phyloP scores from a whole-genome alignment of 2,329 filamentous ascomycete species.

The Fusarium pininemorale region DNA sequence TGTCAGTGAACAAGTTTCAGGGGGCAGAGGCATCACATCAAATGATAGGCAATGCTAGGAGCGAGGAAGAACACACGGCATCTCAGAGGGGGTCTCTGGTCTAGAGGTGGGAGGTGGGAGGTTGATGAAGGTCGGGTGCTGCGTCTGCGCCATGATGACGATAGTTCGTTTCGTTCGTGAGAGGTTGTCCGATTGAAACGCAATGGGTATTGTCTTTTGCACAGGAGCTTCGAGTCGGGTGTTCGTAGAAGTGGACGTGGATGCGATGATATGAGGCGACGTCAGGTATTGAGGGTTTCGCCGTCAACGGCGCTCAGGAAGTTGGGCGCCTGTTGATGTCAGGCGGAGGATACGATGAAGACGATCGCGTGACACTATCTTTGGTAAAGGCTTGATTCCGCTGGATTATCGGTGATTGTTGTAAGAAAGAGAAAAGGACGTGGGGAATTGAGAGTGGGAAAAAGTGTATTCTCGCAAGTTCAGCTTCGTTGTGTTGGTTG shows the following conservation, averaged over 20 bases:
- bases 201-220: not conserved
- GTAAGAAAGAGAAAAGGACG: not conserved
- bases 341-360: not conserved
- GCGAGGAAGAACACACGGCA: constrained; percentile 72
- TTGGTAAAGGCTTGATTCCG: not conserved
- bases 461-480: constrained; percentile 20
- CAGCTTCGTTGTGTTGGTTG: constrained; percentile 5
- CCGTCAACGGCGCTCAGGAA: constrained; percentile 25
- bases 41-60: constrained; percentile 1
- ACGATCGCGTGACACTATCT: not conserved
- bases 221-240: not conserved
- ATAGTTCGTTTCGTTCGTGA: not conserved
- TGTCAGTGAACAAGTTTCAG: constrained; percentile 11
- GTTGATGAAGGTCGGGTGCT: constrained; percentile 78
- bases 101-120: constrained; percentile 84
- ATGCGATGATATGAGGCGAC: constrained; percentile 10
- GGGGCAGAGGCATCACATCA: not conserved
- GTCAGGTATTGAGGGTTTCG: constrained; percentile 10
- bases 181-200: not conserved
- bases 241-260: not conserved
- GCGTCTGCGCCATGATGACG: constrained; percentile 51
- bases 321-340: not conserved
- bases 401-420: not conserved
- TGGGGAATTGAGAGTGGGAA: not conserved
- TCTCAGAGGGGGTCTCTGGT: constrained; percentile 86